Evolutionary conservation across 495 filamentous ascomycete species (phyloP).

Genomic region (Penicillium tannophilum): DNA sequence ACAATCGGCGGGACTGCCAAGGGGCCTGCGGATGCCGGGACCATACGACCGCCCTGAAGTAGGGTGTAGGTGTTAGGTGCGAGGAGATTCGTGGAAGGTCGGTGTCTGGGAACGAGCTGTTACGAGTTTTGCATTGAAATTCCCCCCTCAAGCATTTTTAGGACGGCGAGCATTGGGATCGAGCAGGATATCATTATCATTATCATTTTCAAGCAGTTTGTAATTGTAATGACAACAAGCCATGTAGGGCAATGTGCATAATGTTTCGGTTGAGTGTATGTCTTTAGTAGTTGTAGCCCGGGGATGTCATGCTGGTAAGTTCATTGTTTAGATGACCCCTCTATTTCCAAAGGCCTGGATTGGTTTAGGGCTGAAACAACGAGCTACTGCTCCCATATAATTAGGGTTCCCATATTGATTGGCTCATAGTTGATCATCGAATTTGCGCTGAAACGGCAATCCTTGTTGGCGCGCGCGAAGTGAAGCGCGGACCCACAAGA

Average conservation of each 20-base stretch:
- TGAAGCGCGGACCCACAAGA: slow-evolving; percentile 17
- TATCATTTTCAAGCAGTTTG: slow-evolving; percentile 12
- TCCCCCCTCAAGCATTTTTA: slow-evolving; percentile 30
- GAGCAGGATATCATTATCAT: slow-evolving; percentile 15
- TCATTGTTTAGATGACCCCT: slow-evolving; percentile 1
- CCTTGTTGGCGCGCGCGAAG: slow-evolving; percentile 29
- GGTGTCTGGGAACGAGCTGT: slow-evolving; percentile 10
- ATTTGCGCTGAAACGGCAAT: slow-evolving; percentile 18
- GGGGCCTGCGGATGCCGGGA: slow-evolving; percentile 33
- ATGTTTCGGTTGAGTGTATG: not conserved
- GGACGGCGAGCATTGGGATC: slow-evolving; percentile 23
- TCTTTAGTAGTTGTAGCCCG: not conserved
- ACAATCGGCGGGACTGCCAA: slow-evolving; percentile 21
- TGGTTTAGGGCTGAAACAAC: not conserved
- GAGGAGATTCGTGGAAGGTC: not conserved
- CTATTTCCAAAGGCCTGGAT: not conserved
- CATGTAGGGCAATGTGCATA: slow-evolving; percentile 28
- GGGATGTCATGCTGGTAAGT: not conserved
- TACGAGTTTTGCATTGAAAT: slow-evolving; percentile 31
- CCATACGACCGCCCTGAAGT: slow-evolving; percentile 41
- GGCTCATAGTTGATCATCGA: slow-evolving; percentile 10
- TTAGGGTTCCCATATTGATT: slow-evolving; percentile 14
- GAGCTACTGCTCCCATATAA: not conserved
- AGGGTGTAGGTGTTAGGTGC: not conserved
- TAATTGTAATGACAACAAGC: slow-evolving; percentile 26